Evolutionary conservation across 169 alveolate species (phyloP).

Genomic region (Plasmodium blacklocki): DNA sequence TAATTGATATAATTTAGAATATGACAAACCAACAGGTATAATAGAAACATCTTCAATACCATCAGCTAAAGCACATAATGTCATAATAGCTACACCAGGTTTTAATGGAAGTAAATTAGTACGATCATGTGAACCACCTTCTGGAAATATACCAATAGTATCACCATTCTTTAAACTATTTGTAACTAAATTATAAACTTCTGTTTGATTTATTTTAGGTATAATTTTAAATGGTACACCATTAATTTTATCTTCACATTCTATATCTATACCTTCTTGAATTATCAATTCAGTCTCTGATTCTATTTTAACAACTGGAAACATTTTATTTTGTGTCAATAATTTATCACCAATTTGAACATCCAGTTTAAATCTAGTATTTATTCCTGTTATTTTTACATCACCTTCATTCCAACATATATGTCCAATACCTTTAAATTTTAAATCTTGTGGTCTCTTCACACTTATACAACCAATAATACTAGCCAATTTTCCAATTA

Average conservation of each 20-base stretch:
- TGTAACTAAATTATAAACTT: constrained; percentile 91
- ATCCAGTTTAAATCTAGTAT: constrained; percentile 90
- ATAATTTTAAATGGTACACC: constrained; percentile 84
- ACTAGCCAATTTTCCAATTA: constrained; percentile 90
- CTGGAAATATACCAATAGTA: constrained; percentile 95
- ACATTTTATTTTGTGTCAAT: constrained; percentile 81
- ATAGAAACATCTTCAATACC: constrained; percentile 93
- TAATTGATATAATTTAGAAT: constrained; percentile 87
- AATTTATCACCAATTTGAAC: constrained; percentile 90
- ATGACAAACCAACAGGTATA: constrained; percentile 91
- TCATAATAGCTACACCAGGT: constrained; percentile 96
- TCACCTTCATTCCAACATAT: constrained; percentile 82
- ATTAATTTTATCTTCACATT: constrained; percentile 79
- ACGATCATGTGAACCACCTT: constrained; percentile 97
- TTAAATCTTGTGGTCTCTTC: constrained; percentile 90
- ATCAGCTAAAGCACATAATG: constrained; percentile 92
- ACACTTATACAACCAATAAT: constrained; percentile 93
- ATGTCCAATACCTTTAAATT: constrained; percentile 89
- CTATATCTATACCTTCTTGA: constrained; percentile 78
- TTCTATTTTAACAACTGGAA: constrained; percentile 84
- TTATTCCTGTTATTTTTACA: constrained; percentile 84
- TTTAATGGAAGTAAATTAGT: constrained; percentile 94
- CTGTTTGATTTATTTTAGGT: constrained; percentile 94
- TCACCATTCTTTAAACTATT: constrained; percentile 90
- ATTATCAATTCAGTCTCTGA: constrained; percentile 90